Evolutionary conservation across 768 basidiomycete species (phyloP), one percentile per base, ranked within the genome.

Genomic region (Trametopsis cervina): DNA sequence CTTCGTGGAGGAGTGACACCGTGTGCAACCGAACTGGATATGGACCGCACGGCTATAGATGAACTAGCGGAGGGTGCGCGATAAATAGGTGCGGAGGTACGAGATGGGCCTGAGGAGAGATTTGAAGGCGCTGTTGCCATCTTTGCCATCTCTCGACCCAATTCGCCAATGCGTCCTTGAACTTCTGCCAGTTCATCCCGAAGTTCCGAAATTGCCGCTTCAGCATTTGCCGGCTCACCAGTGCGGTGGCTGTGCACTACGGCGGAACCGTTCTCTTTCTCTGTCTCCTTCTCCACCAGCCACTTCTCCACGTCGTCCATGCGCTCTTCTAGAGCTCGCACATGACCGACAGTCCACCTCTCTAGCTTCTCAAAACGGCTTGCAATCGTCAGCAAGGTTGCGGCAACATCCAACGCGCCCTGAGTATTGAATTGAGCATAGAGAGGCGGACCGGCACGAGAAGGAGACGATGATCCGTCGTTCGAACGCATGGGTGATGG

Each of bases 251-350:
- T 44, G 33, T 10, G 17, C 23, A 50, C 39, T 17, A 57, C 60
- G n/a, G 49, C 47, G 27, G 33, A 53, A 20, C 23, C 24, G 17
- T 40, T 46, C 23, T 47, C 55, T 50, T 76, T 80, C 57, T 83
- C 81, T 50, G 73, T 80, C 66, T 91, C 88, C 60, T 85, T 89
- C 52, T 89, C 88, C 4, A 91, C 89, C 7, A 91, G 70, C 86
- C 87, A 92, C 39, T 81, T 74, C 60, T 92, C 89, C n/a, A 92
- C 89, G 48, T 92, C 89, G 51, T 82, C 80, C 89, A 92, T 92
- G 25, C 89, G 77, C 17, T 91, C 89, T 55, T 92, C 89, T n/a
- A 92, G 67, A 1, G 89, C 89, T 46, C 89, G 81, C 2, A 90
- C 88, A 56, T 92, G 89, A 4, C 86, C 81, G 2, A 92, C 87